Evolutionary conservation across 768 basidiomycete species (phyloP).

Genomic region (Phlegmacium glaucopus): DNA sequence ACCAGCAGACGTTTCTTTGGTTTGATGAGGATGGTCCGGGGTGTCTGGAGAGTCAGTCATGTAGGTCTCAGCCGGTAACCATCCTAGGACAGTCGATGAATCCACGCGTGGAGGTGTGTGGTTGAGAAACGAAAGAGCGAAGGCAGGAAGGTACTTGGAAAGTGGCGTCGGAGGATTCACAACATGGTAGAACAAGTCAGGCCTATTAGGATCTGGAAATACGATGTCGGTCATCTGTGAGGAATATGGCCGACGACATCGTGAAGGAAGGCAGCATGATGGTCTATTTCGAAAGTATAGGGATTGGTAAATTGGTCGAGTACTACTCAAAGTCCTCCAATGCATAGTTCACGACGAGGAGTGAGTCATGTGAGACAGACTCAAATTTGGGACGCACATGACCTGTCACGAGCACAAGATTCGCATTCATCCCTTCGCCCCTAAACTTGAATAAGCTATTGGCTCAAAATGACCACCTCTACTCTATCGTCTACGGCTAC

Average conservation of each 20-base stretch:
- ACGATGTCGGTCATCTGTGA: conserved; percentile 21
- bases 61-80: conserved; percentile 53
- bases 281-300: too few relatives aligned
- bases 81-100: conserved; percentile 61
- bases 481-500: too few relatives aligned
- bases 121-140: conserved; percentile 63
- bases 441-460: too few relatives aligned
- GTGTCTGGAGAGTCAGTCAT: conserved; percentile 13
- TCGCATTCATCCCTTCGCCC: too few relatives aligned
- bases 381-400: too few relatives aligned
- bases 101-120: conserved; percentile 39
- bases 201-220: conserved; percentile 55
- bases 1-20: conserved; percentile 39
- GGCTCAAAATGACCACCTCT: too few relatives aligned
- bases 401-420: too few relatives aligned
- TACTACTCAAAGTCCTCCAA: too few relatives aligned
- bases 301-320: too few relatives aligned
- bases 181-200: conserved; percentile 71
- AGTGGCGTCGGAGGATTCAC: conserved; percentile 48
- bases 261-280: too few relatives aligned
- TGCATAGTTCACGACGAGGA: too few relatives aligned
- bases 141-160: conserved; percentile 44
- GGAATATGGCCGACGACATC: background rate
- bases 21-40: conserved; percentile 2
- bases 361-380: too few relatives aligned